Evolutionary conservation across 345 rosid genomes (phyloP).

Genomic region (Noccaea bulbosa): DNA sequence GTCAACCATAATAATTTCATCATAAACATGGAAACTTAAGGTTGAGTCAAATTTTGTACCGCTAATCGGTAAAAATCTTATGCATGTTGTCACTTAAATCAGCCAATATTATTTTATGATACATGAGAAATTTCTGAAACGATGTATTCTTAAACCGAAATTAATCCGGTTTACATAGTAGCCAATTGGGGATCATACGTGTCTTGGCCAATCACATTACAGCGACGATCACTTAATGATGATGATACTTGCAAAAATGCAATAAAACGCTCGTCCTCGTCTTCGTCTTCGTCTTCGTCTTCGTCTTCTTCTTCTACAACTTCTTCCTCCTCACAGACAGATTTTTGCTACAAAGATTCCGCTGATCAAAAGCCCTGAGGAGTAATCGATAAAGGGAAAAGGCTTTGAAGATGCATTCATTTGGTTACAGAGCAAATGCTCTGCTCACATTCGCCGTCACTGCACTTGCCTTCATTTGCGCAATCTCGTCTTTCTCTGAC

Average conservation of each 20-base stretch:
- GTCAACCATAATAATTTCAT: slow-evolving; percentile 5
- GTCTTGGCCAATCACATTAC: slow-evolving; percentile 36
- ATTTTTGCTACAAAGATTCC: slow-evolving; percentile 15
- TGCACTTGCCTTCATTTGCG: slow-evolving; percentile 83
- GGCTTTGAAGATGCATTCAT: slow-evolving; percentile 71
- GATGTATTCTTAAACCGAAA: slow-evolving; percentile 21
- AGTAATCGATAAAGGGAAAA: neutral
- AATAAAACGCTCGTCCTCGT: slow-evolving; percentile 35
- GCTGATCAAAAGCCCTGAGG: neutral
- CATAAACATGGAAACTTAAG: neutral
- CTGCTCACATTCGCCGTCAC: slow-evolving; percentile 81
- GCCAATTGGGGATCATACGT: slow-evolving; percentile 12
- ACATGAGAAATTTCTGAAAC: neutral
- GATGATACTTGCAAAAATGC: neutral
- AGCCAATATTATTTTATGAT: too few species aligned
- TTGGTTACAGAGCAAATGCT: slow-evolving; percentile 87
- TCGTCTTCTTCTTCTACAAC: neutral
- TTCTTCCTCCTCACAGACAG: neutral
- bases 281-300: neutral
- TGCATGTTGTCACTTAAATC: too few species aligned
- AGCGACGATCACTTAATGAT: slow-evolving; percentile 4
- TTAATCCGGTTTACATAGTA: slow-evolving; percentile 21
- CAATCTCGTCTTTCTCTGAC: slow-evolving; percentile 81
- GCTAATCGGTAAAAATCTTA: too few species aligned
- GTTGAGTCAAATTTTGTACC: too few species aligned